Conservation (phyloP, 2,329 filamentous ascomycete species). For the Thielaviopsis euricoi region DNA sequence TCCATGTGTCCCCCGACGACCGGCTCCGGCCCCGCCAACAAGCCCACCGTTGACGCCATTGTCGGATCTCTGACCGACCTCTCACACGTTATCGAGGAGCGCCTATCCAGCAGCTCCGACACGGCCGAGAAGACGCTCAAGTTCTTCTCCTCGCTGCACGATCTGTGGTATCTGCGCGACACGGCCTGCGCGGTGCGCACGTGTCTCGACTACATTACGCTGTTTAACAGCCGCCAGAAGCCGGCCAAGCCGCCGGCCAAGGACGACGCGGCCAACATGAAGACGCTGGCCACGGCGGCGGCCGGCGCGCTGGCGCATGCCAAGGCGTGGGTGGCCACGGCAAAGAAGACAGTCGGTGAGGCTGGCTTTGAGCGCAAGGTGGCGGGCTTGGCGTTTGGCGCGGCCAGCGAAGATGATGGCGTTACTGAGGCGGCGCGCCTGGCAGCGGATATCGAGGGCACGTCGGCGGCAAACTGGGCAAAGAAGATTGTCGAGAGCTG, state of each 20-base stretch:
- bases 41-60: constrained; percentile 5
- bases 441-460: constrained; percentile 61
- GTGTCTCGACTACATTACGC: constrained; percentile 20
- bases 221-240: constrained; percentile 23
- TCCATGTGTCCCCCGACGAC: neutral
- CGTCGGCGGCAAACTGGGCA: constrained; percentile 38
- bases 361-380: constrained; percentile 17
- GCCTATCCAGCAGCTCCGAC: constrained; percentile 1
- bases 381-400: constrained; percentile 35
- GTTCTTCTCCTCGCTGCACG: constrained; percentile 19
- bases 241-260: constrained; percentile 23
- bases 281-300: constrained; percentile 19
- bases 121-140: constrained; percentile 1
- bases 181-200: constrained; percentile 20
- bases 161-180: constrained; percentile 23
- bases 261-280: constrained; percentile 21
- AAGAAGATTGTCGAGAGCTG: constrained; percentile 15
- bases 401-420: constrained; percentile 74
- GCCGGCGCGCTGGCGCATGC: constrained; percentile 20
- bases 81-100: constrained; percentile 4
- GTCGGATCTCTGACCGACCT: constrained; percentile 5
- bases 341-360: constrained; percentile 18
- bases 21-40: neutral
- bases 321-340: constrained; percentile 16
- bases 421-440: constrained; percentile 63